Conservation (phyloP, 208 protist species). For the Trypanosoma boissoni region DNA sequence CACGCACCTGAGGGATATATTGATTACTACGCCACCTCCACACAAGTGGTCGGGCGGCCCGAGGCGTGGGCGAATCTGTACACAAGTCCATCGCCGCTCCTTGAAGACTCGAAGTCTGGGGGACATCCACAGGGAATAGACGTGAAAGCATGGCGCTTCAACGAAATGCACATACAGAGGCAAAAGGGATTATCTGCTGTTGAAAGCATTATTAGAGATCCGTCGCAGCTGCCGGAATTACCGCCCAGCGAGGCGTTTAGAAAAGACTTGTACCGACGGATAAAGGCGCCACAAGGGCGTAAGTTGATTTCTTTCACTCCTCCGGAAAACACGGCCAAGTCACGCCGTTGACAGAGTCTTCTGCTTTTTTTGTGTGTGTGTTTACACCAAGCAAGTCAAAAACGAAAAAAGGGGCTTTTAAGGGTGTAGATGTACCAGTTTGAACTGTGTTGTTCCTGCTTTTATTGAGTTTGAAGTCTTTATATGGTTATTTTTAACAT, state of each 20-base stretch:
- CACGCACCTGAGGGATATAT: slow-evolving; percentile 14
- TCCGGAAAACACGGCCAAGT: background rate
- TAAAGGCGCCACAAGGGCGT: slow-evolving; percentile 13
- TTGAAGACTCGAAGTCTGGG: slow-evolving; percentile 4
- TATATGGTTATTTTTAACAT: too few relatives aligned
- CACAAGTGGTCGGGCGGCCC: slow-evolving; percentile 24
- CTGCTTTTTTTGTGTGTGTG: background rate
- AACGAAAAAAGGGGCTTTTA: too few relatives aligned
- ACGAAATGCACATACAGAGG: background rate
- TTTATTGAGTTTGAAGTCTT: too few relatives aligned
- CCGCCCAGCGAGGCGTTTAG: background rate
- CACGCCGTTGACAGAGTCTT: background rate
- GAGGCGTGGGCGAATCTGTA: slow-evolving; percentile 38
- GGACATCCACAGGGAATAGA: background rate
- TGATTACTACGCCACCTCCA: slow-evolving; percentile 39
- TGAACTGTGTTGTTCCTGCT: too few relatives aligned
- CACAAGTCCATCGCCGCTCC: slow-evolving; percentile 31
- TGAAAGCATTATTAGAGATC: slow-evolving; percentile 13
- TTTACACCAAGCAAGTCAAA: too few relatives aligned
- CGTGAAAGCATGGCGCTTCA: background rate
- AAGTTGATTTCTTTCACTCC: slow-evolving; percentile 6
- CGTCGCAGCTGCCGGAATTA: slow-evolving; percentile 7
- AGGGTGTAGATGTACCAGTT: too few relatives aligned
- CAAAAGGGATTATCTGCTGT: slow-evolving; percentile 3
- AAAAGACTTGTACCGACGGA: background rate